Base-by-base conservation (phyloP, 2,329 filamentous ascomycete species). In the Lecanoromycetidae sp. region DNA sequence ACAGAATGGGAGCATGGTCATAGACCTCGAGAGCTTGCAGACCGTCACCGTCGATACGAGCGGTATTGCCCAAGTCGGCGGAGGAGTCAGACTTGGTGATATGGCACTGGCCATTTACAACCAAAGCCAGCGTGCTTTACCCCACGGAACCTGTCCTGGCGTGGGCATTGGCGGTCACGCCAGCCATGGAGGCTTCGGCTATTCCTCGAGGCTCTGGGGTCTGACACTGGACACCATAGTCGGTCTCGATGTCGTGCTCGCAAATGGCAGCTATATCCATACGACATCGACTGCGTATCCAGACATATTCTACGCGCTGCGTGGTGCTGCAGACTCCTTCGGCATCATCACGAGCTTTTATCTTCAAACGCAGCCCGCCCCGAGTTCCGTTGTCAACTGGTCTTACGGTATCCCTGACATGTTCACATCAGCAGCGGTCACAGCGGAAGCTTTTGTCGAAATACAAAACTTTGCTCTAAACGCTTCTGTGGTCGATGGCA, bases 151-250 rank as follows among this genome's bases (percentile, higher is more conserved):
- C 13, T 66, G 61, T 33, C 61, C 61, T 2, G 56, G 61, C n/a
- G 60, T 68, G 10, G 64, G 64, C 6, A 56, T 60, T 4, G 66
- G 66, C 3, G 66, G 66, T 2, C 66, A 68, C 50, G 57, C 63
- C 9, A 67, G 64, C 2, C 63, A 53, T 38, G 65, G 65, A 3
- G 65, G 65, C 2, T 54, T 62, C 1, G 65, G 65, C 17, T 54
- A 57, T 1, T 72, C 58, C 62, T 71, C 44, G 2, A 64, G 74
- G 3, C 61, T 66, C 25, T 75, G 71, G 67, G 74, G 74, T 15
- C 59, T 71, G 2, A 64, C 71, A 2, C 61, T 76, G 37, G 74
- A 77, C 49, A 66, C 68, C 20, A 64, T 77, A 17, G 55, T 68
- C 8, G 67, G 60, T n/a, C 58, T 72, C 2, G 66, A 70, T 25